phyloP scores from a whole-genome alignment of 306 rosid species.

The Acmispon strigosus region DNA sequence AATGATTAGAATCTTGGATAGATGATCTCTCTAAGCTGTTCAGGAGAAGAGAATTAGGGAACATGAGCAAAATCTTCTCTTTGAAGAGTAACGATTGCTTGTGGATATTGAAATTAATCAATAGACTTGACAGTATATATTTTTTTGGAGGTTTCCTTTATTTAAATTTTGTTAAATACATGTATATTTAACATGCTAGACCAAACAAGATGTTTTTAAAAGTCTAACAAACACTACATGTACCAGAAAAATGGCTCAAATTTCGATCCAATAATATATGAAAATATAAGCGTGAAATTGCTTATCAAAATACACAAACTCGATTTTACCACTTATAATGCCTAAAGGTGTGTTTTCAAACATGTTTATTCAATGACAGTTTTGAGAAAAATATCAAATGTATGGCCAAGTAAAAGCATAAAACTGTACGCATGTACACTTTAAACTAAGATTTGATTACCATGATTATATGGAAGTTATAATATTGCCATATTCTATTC shows the following conservation, averaged over 20 bases:
- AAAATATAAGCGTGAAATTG: neutral
- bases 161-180: neutral
- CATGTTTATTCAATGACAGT: neutral
- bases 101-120: neutral
- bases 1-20: neutral
- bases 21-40: no score
- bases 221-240: neutral
- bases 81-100: neutral
- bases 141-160: neutral
- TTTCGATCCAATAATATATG: neutral
- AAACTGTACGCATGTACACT: neutral
- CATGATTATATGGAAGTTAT: neutral
- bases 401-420: neutral
- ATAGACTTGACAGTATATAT: neutral
- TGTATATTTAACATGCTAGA: neutral
- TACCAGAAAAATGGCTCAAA: neutral
- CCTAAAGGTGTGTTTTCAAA: neutral
- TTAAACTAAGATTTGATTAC: conserved; percentile 2
- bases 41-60: neutral
- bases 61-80: neutral
- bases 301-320: neutral
- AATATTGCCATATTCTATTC: neutral
- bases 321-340: neutral
- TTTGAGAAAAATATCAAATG: neutral
- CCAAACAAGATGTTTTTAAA: neutral